Percentiles rank a stretch among this genome's conserved stretches.
phyloP scores from a whole-genome alignment of 495 filamentous ascomycete species.

The Astrothelium subdiscretum region DNA sequence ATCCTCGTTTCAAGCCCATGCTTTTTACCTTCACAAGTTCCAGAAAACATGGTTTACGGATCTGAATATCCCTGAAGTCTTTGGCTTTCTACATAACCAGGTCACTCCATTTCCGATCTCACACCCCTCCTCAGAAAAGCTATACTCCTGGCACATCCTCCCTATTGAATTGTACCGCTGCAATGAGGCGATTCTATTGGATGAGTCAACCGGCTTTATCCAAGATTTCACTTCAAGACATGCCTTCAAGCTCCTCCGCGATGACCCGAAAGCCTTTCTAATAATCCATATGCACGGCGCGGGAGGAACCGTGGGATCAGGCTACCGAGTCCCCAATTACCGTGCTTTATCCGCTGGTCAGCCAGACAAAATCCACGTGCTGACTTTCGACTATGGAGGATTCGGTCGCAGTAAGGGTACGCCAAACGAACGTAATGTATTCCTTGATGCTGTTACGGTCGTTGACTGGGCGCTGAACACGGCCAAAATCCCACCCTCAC shows the following conservation, averaged over 20 bases:
- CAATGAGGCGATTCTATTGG: slow-evolving; percentile 40
- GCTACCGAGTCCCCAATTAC: slow-evolving; percentile 49
- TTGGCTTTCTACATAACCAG: slow-evolving; percentile 48
- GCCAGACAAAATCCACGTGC: slow-evolving; percentile 44
- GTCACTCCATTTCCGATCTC: slow-evolving; percentile 53
- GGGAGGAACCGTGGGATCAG: slow-evolving; percentile 54
- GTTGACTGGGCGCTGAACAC: slow-evolving; percentile 42
- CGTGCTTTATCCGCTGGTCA: slow-evolving; percentile 48
- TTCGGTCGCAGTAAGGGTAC: slow-evolving; percentile 21
- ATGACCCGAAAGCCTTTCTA: slow-evolving; percentile 48
- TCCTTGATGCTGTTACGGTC: slow-evolving; percentile 43
- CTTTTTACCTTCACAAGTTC: slow-evolving; percentile 36
- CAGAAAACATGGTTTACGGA: slow-evolving; percentile 40
- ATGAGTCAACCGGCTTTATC: slow-evolving; percentile 39
- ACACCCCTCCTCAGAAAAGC: slow-evolving; percentile 41
- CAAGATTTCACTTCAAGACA: slow-evolving; percentile 41
- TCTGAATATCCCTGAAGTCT: slow-evolving; percentile 37
- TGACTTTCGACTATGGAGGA: slow-evolving; percentile 36
- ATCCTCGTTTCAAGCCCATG: slow-evolving; percentile 37
- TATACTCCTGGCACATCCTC: slow-evolving; percentile 65
- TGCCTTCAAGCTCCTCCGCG: slow-evolving; percentile 48
- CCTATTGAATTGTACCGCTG: slow-evolving; percentile 50
- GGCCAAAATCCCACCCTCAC: slow-evolving; percentile 15
- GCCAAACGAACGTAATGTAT: slow-evolving; percentile 18
- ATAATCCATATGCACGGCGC: slow-evolving; percentile 47